These are phyloP conservation scores for Pugionium dolabratum DNA, from an alignment of 345 rosid genomes.

Conservation along the genomic window DNA sequence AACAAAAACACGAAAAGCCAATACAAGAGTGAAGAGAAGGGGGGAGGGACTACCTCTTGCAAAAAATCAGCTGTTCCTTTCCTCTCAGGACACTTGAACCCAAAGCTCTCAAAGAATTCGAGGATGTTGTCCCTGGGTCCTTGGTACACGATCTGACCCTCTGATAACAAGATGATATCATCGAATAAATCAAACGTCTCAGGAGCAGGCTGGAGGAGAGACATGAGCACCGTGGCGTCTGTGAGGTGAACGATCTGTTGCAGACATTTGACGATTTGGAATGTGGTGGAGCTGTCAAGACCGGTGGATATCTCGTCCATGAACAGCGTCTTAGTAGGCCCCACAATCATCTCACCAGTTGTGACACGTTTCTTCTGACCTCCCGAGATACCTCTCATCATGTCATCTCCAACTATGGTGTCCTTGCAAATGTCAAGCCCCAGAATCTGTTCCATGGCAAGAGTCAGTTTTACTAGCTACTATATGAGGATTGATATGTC, in stretches of 20 bases:
- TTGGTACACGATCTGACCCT: slow-evolving; percentile 68
- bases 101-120: slow-evolving; percentile 62
- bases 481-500: too few species aligned
- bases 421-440: slow-evolving; percentile 72
- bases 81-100: slow-evolving; percentile 68
- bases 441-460: slow-evolving; percentile 47
- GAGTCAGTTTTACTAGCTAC: not conserved
- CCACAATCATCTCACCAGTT: slow-evolving; percentile 71
- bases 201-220: slow-evolving; percentile 82
- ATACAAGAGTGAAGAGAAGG: not conserved
- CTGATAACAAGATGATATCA: slow-evolving; percentile 62
- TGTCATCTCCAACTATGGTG: slow-evolving; percentile 66
- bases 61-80: slow-evolving; percentile 76
- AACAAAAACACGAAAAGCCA: not conserved
- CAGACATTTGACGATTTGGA: slow-evolving; percentile 62
- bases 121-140: slow-evolving; percentile 59
- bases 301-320: slow-evolving; percentile 87
- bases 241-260: slow-evolving; percentile 67
- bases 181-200: slow-evolving; percentile 78
- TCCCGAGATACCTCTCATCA: slow-evolving; percentile 57
- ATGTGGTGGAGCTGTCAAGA: slow-evolving; percentile 73
- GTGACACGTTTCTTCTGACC: slow-evolving; percentile 39
- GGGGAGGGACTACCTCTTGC: slow-evolving; percentile 55
- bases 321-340: slow-evolving; percentile 66
- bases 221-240: slow-evolving; percentile 52